phyloP scores from a whole-genome alignment of 2,329 filamentous ascomycete genomes.

The Fusarium sp. region DNA sequence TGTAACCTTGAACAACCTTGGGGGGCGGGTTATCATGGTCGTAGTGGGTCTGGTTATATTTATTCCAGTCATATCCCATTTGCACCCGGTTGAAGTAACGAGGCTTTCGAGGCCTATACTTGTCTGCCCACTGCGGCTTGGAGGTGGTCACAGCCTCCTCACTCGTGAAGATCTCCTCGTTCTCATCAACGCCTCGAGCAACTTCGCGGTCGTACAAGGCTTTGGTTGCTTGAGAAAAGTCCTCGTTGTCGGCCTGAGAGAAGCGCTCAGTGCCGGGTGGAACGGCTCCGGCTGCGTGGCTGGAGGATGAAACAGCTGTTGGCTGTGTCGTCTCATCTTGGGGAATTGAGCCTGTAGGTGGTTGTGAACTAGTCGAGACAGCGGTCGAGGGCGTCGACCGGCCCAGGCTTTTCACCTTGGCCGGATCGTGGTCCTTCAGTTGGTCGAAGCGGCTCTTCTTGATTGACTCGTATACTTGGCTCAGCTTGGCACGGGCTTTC shows the following conservation, averaged over 20 bases:
- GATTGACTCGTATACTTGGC: conserved; percentile 83
- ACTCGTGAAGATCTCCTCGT: conserved; percentile 94
- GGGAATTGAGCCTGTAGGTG: conserved; percentile 16
- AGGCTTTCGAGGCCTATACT: conserved; percentile 91
- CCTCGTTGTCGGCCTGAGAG: conserved; percentile 78
- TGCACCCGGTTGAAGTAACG: conserved; percentile 98
- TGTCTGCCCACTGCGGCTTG: conserved; percentile 84
- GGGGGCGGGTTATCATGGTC: conserved; percentile 98
- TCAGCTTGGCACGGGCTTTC: conserved; percentile 91
- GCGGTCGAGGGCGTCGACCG: conserved; percentile 24
- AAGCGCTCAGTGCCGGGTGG: conserved; percentile 78
- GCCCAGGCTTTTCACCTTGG: conserved; percentile 67
- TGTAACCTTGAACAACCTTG: conserved; percentile 98
- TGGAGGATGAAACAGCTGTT: conserved; percentile 37
- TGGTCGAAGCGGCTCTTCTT: conserved; percentile 77
- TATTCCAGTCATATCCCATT: conserved; percentile 99
- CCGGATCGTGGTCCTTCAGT: conserved; percentile 77
- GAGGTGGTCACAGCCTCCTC: conserved; percentile 80
- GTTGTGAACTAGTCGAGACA: conserved; percentile 13
- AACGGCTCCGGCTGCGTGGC: conserved; percentile 53
- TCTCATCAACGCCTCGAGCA: conserved; percentile 90
- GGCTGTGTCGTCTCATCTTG: conserved; percentile 25
- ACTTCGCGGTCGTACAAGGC: conserved; percentile 94
- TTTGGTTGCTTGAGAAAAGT: conserved; percentile 89
- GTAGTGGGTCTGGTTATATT: conserved; percentile 99